phyloP scores from a whole-genome alignment of 2,329 filamentous ascomycete species.

The Ceratocystis colombiana region DNA sequence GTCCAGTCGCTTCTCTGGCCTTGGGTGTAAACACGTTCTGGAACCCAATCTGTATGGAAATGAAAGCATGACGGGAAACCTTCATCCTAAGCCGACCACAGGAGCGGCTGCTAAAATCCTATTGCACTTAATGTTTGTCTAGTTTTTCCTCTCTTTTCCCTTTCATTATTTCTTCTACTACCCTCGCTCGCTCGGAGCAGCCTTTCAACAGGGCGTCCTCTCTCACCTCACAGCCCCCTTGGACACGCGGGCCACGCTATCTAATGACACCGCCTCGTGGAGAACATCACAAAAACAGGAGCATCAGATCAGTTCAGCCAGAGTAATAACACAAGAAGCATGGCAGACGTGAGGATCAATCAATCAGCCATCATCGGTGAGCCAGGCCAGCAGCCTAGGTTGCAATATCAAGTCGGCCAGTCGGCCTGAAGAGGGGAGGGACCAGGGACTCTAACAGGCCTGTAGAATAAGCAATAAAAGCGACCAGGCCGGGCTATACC shows the following conservation, averaged over 20 bases:
- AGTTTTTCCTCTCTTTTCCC: not conserved
- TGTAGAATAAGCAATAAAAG: not conserved
- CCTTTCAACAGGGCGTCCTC: not conserved
- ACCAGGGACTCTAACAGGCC: no score
- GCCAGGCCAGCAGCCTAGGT: not conserved
- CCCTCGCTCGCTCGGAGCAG: not conserved
- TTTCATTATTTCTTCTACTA: not conserved
- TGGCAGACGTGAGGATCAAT: not conserved
- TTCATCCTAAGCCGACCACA: not conserved
- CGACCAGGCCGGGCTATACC: not conserved
- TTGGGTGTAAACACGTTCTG: not conserved
- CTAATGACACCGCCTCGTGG: conserved; percentile 9
- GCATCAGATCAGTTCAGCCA: not conserved
- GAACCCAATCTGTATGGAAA: not conserved
- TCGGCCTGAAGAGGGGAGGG: no score
- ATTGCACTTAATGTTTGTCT: not conserved
- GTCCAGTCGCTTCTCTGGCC: not conserved
- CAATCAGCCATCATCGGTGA: not conserved
- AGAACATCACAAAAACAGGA: not conserved
- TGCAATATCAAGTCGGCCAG: not conserved
- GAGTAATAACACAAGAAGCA: not conserved
- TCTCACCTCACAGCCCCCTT: not conserved
- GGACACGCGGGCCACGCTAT: not conserved
- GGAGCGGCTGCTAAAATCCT: not conserved
- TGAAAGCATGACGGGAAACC: not conserved